Evolutionary conservation across 2,329 filamentous ascomycete genomes (phyloP), one percentile per base, ranked within the genome.

Genomic region (Xylariaceae sp.): DNA sequence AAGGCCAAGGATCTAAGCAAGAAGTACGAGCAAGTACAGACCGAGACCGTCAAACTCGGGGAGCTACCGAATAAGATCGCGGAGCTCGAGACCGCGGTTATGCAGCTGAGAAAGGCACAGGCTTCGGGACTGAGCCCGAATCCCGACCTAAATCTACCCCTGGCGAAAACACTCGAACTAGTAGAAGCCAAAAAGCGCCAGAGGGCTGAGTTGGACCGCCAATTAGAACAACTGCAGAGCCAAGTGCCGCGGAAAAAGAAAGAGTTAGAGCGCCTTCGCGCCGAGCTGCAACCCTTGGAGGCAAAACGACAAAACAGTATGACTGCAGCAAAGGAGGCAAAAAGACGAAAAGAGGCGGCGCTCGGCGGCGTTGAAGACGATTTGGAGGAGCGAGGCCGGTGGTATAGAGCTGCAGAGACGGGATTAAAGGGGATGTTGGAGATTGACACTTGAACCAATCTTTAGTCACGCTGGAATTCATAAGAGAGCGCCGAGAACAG

Each of bases 331-430:
- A 82, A 78, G 61, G 89, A 92, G 64, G 88, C 88, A 10, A 81
- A 80, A 69, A 77, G 84, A 65, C 80, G 87, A 63, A 87, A 85
- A 68, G 87, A 91, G 64, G 80, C 80, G 9, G 80, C 84, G 7
- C 73, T 86, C 6, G 83, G 84, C 4, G 87, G 86, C 5, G 82
- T 85, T 35, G 83, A 83, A 13, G 88, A 91, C 63, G 88, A 92
- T 64, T 70, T 92, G 26, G 89, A 92, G 69, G 86, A 89, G 70
- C 81, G 85, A 62, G 89, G 87, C 5, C 77, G 88, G 60, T 93
- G 89, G 89, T 85, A 86, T 73, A 81, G 83, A 60, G 86, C 85
- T 15, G 84, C 83, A n/a, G 88, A 91, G 66, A 73, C 75, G 7
- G 80, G 77, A 10, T 69, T 92, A 69, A 83, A 75, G 65, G 78